These are phyloP conservation scores for Grammothele lineata DNA, from an alignment of 768 basidiomycete genomes.

Conservation along the genomic window DNA sequence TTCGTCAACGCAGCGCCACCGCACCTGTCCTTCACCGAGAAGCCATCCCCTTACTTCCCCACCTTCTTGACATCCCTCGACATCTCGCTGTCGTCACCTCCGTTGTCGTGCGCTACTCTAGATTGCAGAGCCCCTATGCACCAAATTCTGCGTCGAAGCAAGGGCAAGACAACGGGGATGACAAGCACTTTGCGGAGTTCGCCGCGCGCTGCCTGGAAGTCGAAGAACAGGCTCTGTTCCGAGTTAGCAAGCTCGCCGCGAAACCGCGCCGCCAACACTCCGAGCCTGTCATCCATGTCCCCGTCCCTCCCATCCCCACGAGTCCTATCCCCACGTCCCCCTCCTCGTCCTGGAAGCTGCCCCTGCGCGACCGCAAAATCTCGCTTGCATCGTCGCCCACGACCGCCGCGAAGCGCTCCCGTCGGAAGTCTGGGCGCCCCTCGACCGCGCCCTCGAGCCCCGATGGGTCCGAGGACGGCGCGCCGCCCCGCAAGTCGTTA, in stretches of 20 bases:
- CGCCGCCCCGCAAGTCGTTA: conserved; percentile 1
- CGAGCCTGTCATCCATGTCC: conserved; percentile 9
- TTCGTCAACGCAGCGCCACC: conserved; percentile 51
- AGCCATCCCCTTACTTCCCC: conserved; percentile 66
- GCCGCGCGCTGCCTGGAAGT: conserved; percentile 61
- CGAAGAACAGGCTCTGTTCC: conserved; percentile 62
- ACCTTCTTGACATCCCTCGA: conserved; percentile 73
- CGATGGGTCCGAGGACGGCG: conserved; percentile 7
- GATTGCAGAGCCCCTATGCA: conserved; percentile 31
- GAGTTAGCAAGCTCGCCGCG: conserved; percentile 58
- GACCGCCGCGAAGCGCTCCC: not conserved
- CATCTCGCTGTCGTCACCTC: conserved; percentile 76
- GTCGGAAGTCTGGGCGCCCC: conserved; percentile 13
- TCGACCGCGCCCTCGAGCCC: conserved; percentile 44
- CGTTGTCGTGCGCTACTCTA: conserved; percentile 62
- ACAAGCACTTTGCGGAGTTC: conserved; percentile 48
- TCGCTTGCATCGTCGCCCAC: conserved; percentile 5
- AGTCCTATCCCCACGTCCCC: conserved; percentile 13
- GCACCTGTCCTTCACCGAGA: conserved; percentile 63
- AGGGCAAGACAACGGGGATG: conserved; percentile 16
- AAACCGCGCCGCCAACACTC: conserved; percentile 11
- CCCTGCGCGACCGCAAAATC: conserved; percentile 13
- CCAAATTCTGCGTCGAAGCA: not conserved
- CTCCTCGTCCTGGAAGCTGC: conserved; percentile 10
- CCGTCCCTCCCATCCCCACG: conserved; percentile 8